These are phyloP conservation scores for Pythium phragmitis DNA, from an alignment of 352 stramenopile genomes.

Conservation along the genomic window DNA sequence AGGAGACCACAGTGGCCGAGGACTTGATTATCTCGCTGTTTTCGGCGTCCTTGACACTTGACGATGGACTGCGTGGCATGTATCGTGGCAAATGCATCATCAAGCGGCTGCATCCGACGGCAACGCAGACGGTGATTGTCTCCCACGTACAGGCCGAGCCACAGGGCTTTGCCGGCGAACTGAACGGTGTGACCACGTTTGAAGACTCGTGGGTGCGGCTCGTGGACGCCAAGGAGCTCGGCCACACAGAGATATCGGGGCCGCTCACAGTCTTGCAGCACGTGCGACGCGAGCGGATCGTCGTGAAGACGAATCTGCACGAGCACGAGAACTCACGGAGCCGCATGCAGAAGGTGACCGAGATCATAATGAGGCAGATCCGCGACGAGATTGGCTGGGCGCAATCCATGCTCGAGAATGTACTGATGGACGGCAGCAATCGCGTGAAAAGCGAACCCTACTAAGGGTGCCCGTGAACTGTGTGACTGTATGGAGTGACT, in stretches of 20 bases:
- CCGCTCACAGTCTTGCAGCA: slow-evolving; percentile 18
- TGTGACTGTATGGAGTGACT: not conserved
- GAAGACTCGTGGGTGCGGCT: slow-evolving; percentile 22
- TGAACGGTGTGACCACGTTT: slow-evolving; percentile 6
- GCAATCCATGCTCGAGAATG: slow-evolving; percentile 2
- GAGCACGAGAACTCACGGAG: not conserved
- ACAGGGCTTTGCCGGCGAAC: slow-evolving; percentile 4
- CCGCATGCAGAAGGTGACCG: slow-evolving; percentile 4
- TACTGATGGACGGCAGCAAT: not conserved
- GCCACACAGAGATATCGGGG: slow-evolving; percentile 1
- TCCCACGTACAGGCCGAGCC: slow-evolving; percentile 5
- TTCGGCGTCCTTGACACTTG: slow-evolving; percentile 1
- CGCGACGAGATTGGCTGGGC: slow-evolving; percentile 11
- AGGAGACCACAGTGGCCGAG: slow-evolving; percentile 2
- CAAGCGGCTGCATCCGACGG: slow-evolving; percentile 1
- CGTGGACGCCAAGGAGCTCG: slow-evolving; percentile 8
- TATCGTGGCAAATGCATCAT: slow-evolving; percentile 14
- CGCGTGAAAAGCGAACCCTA: not conserved
- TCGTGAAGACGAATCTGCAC: not conserved
- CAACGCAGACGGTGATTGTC: slow-evolving; percentile 1
- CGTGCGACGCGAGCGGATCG: slow-evolving; percentile 6
- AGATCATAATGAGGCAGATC: slow-evolving; percentile 15
- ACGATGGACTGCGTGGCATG: not conserved
- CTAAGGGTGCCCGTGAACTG: not conserved
- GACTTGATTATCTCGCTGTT: slow-evolving; percentile 15